Evolutionary conservation across 768 basidiomycete species (phyloP).

Genomic region (Bullera alba): DNA sequence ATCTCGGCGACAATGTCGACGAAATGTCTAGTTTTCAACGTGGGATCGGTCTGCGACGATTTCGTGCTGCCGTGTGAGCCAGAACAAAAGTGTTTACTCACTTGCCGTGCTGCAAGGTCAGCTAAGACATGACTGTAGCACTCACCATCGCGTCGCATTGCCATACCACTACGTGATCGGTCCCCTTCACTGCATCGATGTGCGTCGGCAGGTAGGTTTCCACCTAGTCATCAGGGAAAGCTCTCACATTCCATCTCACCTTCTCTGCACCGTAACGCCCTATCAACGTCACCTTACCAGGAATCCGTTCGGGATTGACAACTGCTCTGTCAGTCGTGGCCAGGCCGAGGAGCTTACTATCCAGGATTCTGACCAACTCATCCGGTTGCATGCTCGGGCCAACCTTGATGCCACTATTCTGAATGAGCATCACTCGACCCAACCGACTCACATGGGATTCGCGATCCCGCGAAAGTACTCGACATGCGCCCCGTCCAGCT

Average conservation of each 20-base stretch:
- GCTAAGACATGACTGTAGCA: not conserved
- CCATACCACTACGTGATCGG: slow-evolving; percentile 85
- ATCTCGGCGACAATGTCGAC: slow-evolving; percentile 78
- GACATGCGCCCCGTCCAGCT: slow-evolving; percentile 85
- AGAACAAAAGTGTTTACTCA: slow-evolving; percentile 48
- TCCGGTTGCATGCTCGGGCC: slow-evolving; percentile 76
- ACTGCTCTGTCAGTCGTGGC: slow-evolving; percentile 50
- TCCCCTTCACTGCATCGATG: slow-evolving; percentile 68
- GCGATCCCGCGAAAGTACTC: slow-evolving; percentile 53
- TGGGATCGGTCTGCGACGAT: slow-evolving; percentile 58
- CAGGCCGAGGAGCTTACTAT: slow-evolving; percentile 52
- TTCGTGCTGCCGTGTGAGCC: slow-evolving; percentile 57
- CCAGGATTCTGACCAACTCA: slow-evolving; percentile 68
- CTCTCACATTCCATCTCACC: slow-evolving; percentile 53
- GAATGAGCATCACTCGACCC: not conserved
- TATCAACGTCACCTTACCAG: slow-evolving; percentile 79
- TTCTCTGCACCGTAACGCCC: slow-evolving; percentile 87
- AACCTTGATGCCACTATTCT: slow-evolving; percentile 80
- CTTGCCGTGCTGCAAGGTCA: slow-evolving; percentile 66
- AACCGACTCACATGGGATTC: slow-evolving; percentile 39
- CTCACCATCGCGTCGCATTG: slow-evolving; percentile 84
- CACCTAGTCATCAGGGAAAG: too few relatives aligned
- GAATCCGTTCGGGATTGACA: slow-evolving; percentile 76
- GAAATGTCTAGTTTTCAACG: slow-evolving; percentile 86
- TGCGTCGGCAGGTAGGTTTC: slow-evolving; percentile 67